Evolutionary conservation across 768 basidiomycete species (phyloP).

Genomic region (Trichaptum fuscoviolaceum): DNA sequence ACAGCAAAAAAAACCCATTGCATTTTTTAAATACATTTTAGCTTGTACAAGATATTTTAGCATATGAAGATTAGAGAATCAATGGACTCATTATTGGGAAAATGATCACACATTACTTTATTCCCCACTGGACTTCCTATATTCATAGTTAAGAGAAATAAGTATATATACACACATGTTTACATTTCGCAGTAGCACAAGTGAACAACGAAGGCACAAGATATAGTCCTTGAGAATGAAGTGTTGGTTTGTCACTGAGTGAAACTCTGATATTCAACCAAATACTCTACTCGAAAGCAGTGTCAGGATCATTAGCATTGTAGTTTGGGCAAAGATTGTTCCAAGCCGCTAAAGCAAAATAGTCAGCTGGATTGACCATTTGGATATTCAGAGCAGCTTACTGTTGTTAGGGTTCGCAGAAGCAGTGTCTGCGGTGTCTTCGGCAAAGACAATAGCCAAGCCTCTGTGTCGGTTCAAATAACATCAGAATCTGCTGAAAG

Average conservation of each 20-base stretch:
- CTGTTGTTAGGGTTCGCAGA: background rate
- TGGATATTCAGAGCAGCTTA: background rate
- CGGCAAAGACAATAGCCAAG: conserved; percentile 38
- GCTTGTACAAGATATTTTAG: too few relatives aligned
- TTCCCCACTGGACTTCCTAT: background rate
- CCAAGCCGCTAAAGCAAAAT: conserved; percentile 24
- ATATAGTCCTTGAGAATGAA: background rate
- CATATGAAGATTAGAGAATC: too few relatives aligned
- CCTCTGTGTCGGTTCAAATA: conserved; percentile 15
- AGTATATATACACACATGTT: background rate
- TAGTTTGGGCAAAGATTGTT: conserved; percentile 34
- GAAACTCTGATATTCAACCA: background rate
- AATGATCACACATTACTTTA: too few relatives aligned
- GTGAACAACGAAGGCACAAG: background rate
- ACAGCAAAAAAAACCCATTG: too few relatives aligned
- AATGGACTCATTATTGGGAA: too few relatives aligned
- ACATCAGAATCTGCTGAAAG: background rate
- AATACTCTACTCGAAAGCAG: background rate
- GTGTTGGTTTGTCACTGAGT: background rate
- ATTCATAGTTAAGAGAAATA: background rate
- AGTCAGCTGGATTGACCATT: conserved; percentile 21
- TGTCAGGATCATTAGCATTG: conserved; percentile 13
- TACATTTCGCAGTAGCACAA: too few relatives aligned
- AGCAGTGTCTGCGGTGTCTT: conserved; percentile 21
- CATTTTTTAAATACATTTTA: too few relatives aligned